phyloP scores from a whole-genome alignment of 2,329 filamentous ascomycete species.

The Colletotrichum sp. region DNA sequence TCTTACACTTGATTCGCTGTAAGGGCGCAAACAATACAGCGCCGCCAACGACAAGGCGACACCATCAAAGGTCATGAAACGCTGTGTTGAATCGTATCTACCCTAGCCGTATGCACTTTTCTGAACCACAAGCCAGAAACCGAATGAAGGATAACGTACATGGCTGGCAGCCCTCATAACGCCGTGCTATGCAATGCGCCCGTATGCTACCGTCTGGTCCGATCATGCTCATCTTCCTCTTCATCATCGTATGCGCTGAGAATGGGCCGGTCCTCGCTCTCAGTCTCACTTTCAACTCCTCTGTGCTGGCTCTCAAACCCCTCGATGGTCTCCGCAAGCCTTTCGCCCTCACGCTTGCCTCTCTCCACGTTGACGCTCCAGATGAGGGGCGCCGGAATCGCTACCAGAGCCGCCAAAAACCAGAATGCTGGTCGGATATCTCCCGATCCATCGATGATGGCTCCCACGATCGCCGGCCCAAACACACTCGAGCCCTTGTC shows the following conservation, averaged over 20 bases:
- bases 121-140: not conserved
- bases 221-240: slow-evolving; percentile 26
- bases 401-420: slow-evolving; percentile 87
- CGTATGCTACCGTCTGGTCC: not conserved
- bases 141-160: not conserved
- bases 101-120: not conserved
- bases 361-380: slow-evolving; percentile 84
- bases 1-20: not conserved
- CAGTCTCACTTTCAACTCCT: slow-evolving; percentile 24
- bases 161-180: slow-evolving; percentile 20
- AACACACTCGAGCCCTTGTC: slow-evolving; percentile 96
- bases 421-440: slow-evolving; percentile 88
- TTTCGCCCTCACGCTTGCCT: slow-evolving; percentile 72
- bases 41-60: not conserved
- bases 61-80: not conserved
- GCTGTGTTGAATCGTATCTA: not conserved
- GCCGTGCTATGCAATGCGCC: slow-evolving; percentile 28
- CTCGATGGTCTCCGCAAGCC: slow-evolving; percentile 65
- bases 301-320: slow-evolving; percentile 41
- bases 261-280: slow-evolving; percentile 38
- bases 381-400: slow-evolving; percentile 83
- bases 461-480: slow-evolving; percentile 90
- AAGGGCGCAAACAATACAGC: not conserved
- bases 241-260: slow-evolving; percentile 38
- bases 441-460: slow-evolving; percentile 84